A percentile compares a stretch with the other conserved stretches of the same genome.
phyloP scores from a whole-genome alignment of 306 rosid species.

The Oxytropis ochrocephala region DNA sequence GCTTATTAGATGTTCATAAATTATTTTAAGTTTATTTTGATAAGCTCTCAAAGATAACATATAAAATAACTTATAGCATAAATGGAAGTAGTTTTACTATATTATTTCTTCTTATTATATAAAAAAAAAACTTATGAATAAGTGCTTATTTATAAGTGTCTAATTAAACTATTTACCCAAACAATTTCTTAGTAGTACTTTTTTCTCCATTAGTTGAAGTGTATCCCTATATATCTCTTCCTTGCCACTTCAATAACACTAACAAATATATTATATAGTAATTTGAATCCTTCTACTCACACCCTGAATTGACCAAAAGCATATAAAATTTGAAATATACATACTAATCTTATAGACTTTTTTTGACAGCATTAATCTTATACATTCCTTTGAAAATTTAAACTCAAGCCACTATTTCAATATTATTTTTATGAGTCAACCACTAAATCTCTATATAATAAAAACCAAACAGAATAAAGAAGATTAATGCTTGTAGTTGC shows the following conservation, averaged over 20 bases:
- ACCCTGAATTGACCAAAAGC: background rate
- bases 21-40: no score
- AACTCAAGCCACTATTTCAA: slow-evolving; percentile 7
- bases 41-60: no score
- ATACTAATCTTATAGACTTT: background rate
- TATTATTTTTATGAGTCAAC: slow-evolving; percentile 16
- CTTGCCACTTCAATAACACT: background rate
- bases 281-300: background rate
- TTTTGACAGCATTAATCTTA: no score
- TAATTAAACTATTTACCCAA: no score
- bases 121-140: no score
- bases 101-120: no score
- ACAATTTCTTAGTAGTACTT: background rate
- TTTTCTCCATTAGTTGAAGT: slow-evolving; percentile 9
- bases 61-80: no score
- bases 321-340: background rate
- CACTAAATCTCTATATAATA: slow-evolving; percentile 1
- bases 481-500: slow-evolving; percentile 1
- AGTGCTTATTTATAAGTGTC: no score
- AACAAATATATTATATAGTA: background rate
- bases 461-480: slow-evolving; percentile 13
- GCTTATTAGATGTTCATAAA: no score
- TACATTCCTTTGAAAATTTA: background rate
- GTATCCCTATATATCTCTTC: background rate
- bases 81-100: no score